phyloP scores from a whole-genome alignment of 768 basidiomycete genomes.

The Mycena latifolia region DNA sequence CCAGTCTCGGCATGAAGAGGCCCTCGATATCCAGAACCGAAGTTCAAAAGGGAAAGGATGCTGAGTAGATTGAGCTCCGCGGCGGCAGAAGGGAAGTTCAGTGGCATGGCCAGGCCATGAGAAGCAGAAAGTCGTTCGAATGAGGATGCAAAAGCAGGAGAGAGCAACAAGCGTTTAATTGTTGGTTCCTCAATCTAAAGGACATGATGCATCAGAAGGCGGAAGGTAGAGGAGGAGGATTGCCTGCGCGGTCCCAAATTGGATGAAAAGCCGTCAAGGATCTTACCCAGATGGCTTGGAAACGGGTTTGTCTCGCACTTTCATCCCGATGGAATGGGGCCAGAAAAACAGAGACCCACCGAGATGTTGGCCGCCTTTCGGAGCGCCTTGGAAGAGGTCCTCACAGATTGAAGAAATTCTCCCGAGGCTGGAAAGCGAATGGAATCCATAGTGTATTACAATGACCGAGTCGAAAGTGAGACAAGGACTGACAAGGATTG shows the following conservation, averaged over 20 bases:
- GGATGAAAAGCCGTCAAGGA: slow-evolving; percentile 2
- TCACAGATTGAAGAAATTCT: slow-evolving; percentile 63
- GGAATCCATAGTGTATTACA: background rate
- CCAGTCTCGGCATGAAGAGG: slow-evolving; percentile 79
- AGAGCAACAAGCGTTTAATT: slow-evolving; percentile 73
- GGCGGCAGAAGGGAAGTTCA: slow-evolving; percentile 79
- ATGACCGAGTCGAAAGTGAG: too few species aligned
- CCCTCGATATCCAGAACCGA: slow-evolving; percentile 84
- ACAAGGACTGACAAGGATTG: too few species aligned
- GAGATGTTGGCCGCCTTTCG: slow-evolving; percentile 61
- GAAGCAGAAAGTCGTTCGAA: slow-evolving; percentile 70
- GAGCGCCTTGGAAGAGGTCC: slow-evolving; percentile 62
- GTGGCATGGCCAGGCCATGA: slow-evolving; percentile 83
- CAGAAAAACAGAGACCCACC: slow-evolving; percentile 53
- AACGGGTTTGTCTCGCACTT: background rate
- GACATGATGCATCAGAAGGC: slow-evolving; percentile 7
- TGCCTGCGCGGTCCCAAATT: too few species aligned
- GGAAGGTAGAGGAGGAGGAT: background rate
- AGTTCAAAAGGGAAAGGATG: slow-evolving; percentile 83
- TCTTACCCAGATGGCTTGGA: slow-evolving; percentile 8
- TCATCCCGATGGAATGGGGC: background rate
- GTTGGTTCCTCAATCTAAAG: slow-evolving; percentile 67
- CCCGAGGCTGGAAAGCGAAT: slow-evolving; percentile 58
- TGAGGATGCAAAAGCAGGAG: slow-evolving; percentile 71
- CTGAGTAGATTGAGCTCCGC: slow-evolving; percentile 89